Evolutionary conservation across 2,329 filamentous ascomycete genomes (phyloP).

Genomic region (Blastomyces percursus): DNA sequence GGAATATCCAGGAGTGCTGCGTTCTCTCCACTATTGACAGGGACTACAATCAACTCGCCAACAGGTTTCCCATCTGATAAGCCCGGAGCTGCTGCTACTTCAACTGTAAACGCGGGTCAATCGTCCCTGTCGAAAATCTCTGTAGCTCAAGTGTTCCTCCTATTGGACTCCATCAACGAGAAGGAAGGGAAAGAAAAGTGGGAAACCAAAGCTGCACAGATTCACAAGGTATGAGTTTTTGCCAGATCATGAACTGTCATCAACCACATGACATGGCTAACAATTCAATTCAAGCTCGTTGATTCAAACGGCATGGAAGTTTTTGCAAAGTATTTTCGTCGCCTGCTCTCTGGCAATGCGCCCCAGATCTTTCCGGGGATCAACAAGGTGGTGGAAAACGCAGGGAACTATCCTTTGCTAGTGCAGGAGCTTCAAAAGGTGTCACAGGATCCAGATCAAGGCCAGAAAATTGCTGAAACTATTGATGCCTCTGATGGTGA

Average conservation of each 20-base stretch:
- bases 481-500: constrained; percentile 86
- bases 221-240: constrained; percentile 64
- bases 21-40: constrained; percentile 50
- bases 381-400: constrained; percentile 60
- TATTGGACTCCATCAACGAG: constrained; percentile 89
- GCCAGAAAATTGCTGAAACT: constrained; percentile 82
- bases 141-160: constrained; percentile 86
- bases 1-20: constrained; percentile 46
- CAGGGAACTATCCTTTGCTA: constrained; percentile 74
- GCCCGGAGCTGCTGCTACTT: constrained; percentile 28
- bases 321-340: constrained; percentile 88
- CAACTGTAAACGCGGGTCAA: constrained; percentile 38
- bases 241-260: neutral
- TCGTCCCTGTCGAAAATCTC: constrained; percentile 79
- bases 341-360: constrained; percentile 83
- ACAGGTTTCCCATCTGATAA: constrained; percentile 43
- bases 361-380: constrained; percentile 77
- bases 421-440: constrained; percentile 79
- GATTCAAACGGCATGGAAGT: constrained; percentile 99
- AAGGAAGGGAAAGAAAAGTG: constrained; percentile 86
- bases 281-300: constrained; percentile 54
- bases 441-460: constrained; percentile 66
- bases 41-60: constrained; percentile 43
- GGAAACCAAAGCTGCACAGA: constrained; percentile 81
- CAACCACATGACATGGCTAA: constrained; percentile 8